Percentiles rank a stretch among this genome's conserved stretches.
Conservation (phyloP, 2,329 filamentous ascomycete species). For the Aspergillus quadricinctus region DNA sequence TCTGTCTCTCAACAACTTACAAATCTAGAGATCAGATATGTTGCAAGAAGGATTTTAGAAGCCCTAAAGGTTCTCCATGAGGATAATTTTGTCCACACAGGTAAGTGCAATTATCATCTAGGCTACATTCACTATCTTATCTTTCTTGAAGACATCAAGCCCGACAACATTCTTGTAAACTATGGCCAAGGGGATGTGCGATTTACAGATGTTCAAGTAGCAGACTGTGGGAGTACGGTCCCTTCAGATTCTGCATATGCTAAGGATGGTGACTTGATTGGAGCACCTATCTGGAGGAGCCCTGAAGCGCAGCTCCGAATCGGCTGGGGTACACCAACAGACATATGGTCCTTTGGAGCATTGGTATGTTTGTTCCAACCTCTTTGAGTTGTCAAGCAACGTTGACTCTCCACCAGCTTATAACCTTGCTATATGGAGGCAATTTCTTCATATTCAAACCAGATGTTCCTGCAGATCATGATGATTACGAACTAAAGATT, state of each 20-base stretch:
- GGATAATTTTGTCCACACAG: slow-evolving; percentile 18
- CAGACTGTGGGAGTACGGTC: slow-evolving; percentile 19
- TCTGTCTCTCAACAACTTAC: slow-evolving; percentile 14
- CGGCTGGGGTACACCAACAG: slow-evolving; percentile 19
- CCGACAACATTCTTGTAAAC: slow-evolving; percentile 20
- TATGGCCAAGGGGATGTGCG: slow-evolving; percentile 11
- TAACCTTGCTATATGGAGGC: slow-evolving; percentile 15
- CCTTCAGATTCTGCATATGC: slow-evolving; percentile 12
- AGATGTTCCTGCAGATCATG: slow-evolving; percentile 15
- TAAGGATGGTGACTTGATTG: slow-evolving; percentile 14
- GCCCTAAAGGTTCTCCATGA: slow-evolving; percentile 12
- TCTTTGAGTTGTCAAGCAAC: not conserved
- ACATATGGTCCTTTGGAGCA: slow-evolving; percentile 26
- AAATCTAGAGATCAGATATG: slow-evolving; percentile 15
- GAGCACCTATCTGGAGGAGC: slow-evolving; percentile 17
- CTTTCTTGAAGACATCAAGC: slow-evolving; percentile 20
- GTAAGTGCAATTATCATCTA: slow-evolving; percentile 4
- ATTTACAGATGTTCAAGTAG: slow-evolving; percentile 20
- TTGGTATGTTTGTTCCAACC: slow-evolving; percentile 10
- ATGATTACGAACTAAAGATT: slow-evolving; percentile 22
- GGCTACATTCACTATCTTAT: not conserved
- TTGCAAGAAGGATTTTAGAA: slow-evolving; percentile 12
- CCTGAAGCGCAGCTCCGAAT: slow-evolving; percentile 22
- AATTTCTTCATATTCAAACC: slow-evolving; percentile 20
- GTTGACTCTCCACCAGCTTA: slow-evolving; percentile 10